phyloP scores from a whole-genome alignment of 2,329 filamentous ascomycete genomes.

The Chrysosporium keratinophilum region DNA sequence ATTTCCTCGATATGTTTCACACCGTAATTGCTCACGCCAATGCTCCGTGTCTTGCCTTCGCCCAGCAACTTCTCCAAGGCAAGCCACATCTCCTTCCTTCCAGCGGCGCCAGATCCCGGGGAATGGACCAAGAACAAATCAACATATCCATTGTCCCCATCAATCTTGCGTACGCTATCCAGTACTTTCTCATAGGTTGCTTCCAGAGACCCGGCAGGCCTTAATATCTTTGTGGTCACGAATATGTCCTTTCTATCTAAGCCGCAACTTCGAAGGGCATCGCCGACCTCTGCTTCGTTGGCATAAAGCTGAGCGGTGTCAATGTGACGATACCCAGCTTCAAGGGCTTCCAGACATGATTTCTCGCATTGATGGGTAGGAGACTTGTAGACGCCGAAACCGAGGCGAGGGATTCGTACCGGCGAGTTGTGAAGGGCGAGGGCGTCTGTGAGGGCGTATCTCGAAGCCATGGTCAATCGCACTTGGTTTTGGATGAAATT shows the following conservation, averaged over 20 bases:
- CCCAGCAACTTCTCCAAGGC: slow-evolving; percentile 53
- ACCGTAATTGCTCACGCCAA: slow-evolving; percentile 65
- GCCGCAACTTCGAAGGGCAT: slow-evolving; percentile 49
- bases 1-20: slow-evolving; percentile 59
- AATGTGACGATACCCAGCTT: slow-evolving; percentile 36
- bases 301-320: slow-evolving; percentile 57
- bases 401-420: slow-evolving; percentile 53
- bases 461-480: slow-evolving; percentile 23
- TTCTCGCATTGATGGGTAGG: slow-evolving; percentile 44
- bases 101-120: slow-evolving; percentile 45
- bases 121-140: slow-evolving; percentile 63
- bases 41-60: slow-evolving; percentile 52
- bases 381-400: slow-evolving; percentile 62
- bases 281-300: slow-evolving; percentile 58
- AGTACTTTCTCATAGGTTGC: slow-evolving; percentile 49
- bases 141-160: slow-evolving; percentile 50
- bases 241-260: slow-evolving; percentile 42
- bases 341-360: slow-evolving; percentile 50
- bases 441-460: slow-evolving; percentile 39
- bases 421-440: slow-evolving; percentile 43
- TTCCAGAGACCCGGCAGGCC: slow-evolving; percentile 44
- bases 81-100: slow-evolving; percentile 54
- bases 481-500: slow-evolving; percentile 1
- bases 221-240: slow-evolving; percentile 60
- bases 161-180: slow-evolving; percentile 55